Evolutionary conservation across 2,329 filamentous ascomycete species (phyloP), one percentile per base, ranked within the genome.

Genomic region (Exophiala sideris): DNA sequence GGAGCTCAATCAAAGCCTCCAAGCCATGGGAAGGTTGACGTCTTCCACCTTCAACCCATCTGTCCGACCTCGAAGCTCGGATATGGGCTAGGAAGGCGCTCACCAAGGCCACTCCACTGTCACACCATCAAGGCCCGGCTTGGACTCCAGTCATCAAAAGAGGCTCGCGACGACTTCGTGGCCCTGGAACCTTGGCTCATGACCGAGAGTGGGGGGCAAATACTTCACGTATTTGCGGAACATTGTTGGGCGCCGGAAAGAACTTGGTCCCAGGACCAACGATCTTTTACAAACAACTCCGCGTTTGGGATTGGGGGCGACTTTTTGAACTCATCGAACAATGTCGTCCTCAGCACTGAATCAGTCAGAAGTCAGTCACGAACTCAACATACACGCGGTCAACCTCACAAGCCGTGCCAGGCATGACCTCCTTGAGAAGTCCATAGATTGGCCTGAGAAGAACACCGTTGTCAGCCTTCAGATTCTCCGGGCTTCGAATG

Each of bases 241-340:
- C 14, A 10, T 21, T 48, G 35, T 14, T 41, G 46, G 20, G 36
- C 46, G 5, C 21, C 21, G 7, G n/a, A 11, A 20, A 48, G 39
- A 1, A 10, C 7, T 16, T 41, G 20, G 14, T 48, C 24, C 46
- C 46, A 48, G 5, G 40, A 20, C 46, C 46, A 48, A 21, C 46
- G 46, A 32, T 48, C 46, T 21, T 33, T 18, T 2, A 21, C 32
- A 21, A 32, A 41, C n/a, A 48, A 12, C 14, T 40, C 46, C 34
- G 18, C 12, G 7, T 9, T 32, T 10, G 46, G 46, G 16, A 10
- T 41, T n/a, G 46, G 35, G n/a, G 46, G 36, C 36, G 46, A 39
- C 8, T 14, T 32, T 3, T 20, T 14, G 46, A 48, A 48, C n/a
- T 48, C 35, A 16, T 48, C 35, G 21, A 48, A 48, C 9, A 48